Evolutionary conservation across 2,329 filamentous ascomycete species (phyloP).

Genomic region (Penicillium freii): DNA sequence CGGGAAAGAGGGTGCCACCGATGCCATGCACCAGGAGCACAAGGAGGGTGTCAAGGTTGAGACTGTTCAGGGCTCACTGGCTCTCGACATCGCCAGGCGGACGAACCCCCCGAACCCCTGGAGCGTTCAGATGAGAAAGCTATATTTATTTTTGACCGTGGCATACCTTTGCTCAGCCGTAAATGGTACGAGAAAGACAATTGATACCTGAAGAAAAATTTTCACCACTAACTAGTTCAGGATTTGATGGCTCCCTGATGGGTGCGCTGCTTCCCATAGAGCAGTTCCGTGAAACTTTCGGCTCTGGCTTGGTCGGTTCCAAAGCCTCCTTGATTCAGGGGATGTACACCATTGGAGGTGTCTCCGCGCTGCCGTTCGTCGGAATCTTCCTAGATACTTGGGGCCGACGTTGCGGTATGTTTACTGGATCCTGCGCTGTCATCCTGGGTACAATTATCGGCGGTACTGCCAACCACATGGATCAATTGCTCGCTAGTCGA

Average conservation of each 20-base stretch:
- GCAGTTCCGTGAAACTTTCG: constrained; percentile 9
- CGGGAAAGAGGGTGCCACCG: background rate
- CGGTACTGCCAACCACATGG: constrained; percentile 44
- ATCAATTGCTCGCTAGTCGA: constrained; percentile 55
- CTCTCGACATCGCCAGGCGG: constrained; percentile 8
- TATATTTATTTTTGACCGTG: constrained; percentile 7
- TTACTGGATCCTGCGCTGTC: constrained; percentile 35
- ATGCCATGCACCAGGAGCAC: background rate
- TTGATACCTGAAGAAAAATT: background rate
- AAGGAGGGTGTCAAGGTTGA: constrained; percentile 11
- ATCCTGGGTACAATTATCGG: constrained; percentile 45
- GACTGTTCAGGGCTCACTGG: constrained; percentile 12
- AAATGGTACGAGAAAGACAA: constrained; percentile 1
- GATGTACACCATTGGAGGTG: constrained; percentile 15
- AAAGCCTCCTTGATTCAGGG: constrained; percentile 10
- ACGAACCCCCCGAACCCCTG: constrained; percentile 9
- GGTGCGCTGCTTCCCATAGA: constrained; percentile 11
- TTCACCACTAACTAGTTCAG: background rate
- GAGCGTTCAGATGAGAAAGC: constrained; percentile 8
- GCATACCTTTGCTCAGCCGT: constrained; percentile 11
- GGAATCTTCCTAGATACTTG: constrained; percentile 48
- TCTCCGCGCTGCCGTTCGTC: constrained; percentile 35
- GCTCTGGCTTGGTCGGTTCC: constrained; percentile 5
- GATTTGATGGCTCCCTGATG: constrained; percentile 15
- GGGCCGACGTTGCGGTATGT: constrained; percentile 46